Evolutionary conservation across 2,329 filamentous ascomycete genomes (phyloP).

Genomic region (Sporothrix pseudoabietina): DNA sequence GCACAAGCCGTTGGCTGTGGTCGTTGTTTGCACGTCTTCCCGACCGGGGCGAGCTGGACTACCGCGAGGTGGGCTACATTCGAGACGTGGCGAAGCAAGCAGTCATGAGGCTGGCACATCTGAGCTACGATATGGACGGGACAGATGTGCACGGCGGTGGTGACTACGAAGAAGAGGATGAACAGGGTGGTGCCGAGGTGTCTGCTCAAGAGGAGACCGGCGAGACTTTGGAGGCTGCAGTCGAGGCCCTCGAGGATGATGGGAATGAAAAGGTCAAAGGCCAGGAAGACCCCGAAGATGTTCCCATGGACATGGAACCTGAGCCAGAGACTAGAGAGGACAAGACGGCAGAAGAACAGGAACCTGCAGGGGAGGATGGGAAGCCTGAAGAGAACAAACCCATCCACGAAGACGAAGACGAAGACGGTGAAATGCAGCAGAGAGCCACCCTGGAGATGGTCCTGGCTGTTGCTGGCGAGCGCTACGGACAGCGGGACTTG

Average conservation of each 20-base stretch:
- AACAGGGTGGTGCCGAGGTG: constrained; percentile 46
- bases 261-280: neutral
- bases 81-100: constrained; percentile 80
- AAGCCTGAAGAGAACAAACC: constrained; percentile 27
- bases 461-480: constrained; percentile 80
- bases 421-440: constrained; percentile 53
- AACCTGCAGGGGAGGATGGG: constrained; percentile 30
- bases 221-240: neutral
- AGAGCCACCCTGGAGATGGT: constrained; percentile 89
- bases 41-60: constrained; percentile 72
- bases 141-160: neutral
- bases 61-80: constrained; percentile 73
- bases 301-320: constrained; percentile 33
- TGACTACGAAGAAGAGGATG: constrained; percentile 46
- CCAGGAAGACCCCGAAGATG: constrained; percentile 21
- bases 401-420: constrained; percentile 37
- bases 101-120: constrained; percentile 59
- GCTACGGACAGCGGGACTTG: constrained; percentile 86
- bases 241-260: neutral
- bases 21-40: constrained; percentile 74
- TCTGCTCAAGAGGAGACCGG: neutral
- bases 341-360: constrained; percentile 39
- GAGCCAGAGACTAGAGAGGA: constrained; percentile 21
- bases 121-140: constrained; percentile 54
- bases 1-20: constrained; percentile 84